Percentiles rank a stretch among this genome's conserved stretches.
phyloP scores from a whole-genome alignment of 164 flowering plant species.

The Buxus sempervirens region DNA sequence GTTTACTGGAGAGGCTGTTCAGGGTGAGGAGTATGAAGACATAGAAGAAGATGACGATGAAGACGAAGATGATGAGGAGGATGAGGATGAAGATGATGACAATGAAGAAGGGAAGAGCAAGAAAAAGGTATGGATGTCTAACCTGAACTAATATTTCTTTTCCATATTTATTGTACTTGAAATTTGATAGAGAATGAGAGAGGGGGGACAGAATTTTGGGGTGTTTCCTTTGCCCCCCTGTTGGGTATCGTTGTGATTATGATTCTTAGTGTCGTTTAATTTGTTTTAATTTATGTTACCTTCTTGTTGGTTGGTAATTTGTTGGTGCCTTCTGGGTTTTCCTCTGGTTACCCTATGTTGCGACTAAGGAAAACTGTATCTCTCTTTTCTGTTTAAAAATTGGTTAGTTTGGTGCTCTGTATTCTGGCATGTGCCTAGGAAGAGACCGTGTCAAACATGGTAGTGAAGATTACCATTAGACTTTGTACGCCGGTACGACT shows the following conservation, averaged over 20 bases:
- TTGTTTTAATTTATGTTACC: too few species aligned
- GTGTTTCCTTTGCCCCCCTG: constrained; percentile 1
- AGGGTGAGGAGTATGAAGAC: constrained; percentile 50
- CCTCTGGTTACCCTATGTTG: neutral
- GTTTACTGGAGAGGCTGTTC: constrained; percentile 81
- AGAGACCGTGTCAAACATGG: too few species aligned
- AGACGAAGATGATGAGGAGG: constrained; percentile 57
- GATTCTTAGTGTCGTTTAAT: too few species aligned
- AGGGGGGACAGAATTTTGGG: neutral
- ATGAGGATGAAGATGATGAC: constrained; percentile 44
- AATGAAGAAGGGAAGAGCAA: constrained; percentile 29
- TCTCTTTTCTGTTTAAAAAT: too few species aligned
- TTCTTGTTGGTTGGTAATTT: neutral
- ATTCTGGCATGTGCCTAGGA: too few species aligned
- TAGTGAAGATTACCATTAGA: too few species aligned
- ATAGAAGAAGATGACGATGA: constrained; percentile 52
- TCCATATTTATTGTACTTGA: neutral
- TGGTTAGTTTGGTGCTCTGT: too few species aligned
- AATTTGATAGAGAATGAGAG: neutral
- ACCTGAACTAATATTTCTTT: neutral
- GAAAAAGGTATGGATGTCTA: constrained; percentile 39
- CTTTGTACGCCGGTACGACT: too few species aligned
- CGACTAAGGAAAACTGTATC: too few species aligned
- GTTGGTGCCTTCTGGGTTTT: neutral
- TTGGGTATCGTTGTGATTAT: neutral